Percentiles rank a stretch among this genome's conserved stretches.
phyloP scores from a whole-genome alignment of 345 rosid species.

The Acer saccharum region DNA sequence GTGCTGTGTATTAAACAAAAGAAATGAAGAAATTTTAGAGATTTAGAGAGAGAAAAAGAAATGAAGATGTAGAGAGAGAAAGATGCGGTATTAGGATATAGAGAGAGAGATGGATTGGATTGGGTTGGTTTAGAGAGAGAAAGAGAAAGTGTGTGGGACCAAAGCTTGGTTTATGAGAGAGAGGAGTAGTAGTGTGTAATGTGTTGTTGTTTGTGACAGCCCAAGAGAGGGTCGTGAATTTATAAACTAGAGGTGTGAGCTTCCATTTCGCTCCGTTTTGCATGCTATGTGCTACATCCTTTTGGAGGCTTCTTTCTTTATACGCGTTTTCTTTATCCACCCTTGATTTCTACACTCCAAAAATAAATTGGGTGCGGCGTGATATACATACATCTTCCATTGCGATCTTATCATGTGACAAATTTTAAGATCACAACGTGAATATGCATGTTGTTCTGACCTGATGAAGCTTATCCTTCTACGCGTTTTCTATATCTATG shows the following conservation, averaged over 20 bases:
- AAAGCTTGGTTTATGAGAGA: not conserved
- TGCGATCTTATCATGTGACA: not conserved
- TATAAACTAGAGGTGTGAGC: conserved; percentile 37
- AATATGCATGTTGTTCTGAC: too few species aligned
- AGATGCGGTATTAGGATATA: too few species aligned
- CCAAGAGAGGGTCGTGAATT: not conserved
- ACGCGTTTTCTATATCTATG: too few species aligned
- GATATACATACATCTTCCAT: not conserved
- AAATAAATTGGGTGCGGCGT: not conserved
- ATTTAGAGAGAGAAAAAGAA: conserved; percentile 23
- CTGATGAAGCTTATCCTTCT: too few species aligned
- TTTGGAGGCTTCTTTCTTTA: not conserved
- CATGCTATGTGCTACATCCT: conserved; percentile 25
- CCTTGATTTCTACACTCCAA: conserved; percentile 3
- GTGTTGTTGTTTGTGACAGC: not conserved
- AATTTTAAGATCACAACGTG: too few species aligned
- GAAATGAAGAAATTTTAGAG: conserved; percentile 1
- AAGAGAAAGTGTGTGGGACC: conserved; percentile 8
- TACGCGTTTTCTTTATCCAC: conserved; percentile 26
- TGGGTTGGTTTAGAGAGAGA: not conserved
- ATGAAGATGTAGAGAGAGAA: conserved; percentile 5
- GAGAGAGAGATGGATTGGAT: not conserved
- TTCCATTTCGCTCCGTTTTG: conserved; percentile 43
- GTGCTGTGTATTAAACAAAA: not conserved
- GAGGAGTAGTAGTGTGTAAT: not conserved